Conservation (phyloP, 2,329 filamentous ascomycete species). For the Fonsecaea pedrosoi region DNA sequence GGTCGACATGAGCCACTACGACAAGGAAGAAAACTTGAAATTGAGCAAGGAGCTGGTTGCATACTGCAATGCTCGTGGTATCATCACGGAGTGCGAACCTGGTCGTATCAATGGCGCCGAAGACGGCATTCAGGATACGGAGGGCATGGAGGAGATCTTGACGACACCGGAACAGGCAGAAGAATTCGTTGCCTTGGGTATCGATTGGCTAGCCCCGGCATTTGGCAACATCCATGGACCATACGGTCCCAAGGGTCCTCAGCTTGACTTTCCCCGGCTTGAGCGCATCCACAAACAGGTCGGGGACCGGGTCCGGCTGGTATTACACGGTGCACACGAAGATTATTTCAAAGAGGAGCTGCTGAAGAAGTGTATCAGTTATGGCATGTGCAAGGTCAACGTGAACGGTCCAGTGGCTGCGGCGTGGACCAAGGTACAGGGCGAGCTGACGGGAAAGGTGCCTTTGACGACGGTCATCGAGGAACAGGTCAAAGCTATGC, state of each 20-base stretch:
- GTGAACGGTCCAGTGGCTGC: conserved; percentile 35
- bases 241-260: conserved; percentile 59
- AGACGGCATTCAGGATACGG: conserved; percentile 75
- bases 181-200: conserved; percentile 73
- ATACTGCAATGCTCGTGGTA: conserved; percentile 69
- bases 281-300: conserved; percentile 58
- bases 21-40: conserved; percentile 71
- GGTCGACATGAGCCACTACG: conserved; percentile 78
- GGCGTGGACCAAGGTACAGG: conserved; percentile 56
- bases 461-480: conserved; percentile 63
- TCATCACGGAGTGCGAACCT: conserved; percentile 73
- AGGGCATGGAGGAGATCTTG: conserved; percentile 65
- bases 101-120: conserved; percentile 75
- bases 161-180: conserved; percentile 73
- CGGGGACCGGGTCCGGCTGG: conserved; percentile 58
- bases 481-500: conserved; percentile 62
- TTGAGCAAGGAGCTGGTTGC: conserved; percentile 67
- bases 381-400: conserved; percentile 64
- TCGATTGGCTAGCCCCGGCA: conserved; percentile 76
- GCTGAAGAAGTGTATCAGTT: conserved; percentile 60
- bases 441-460: conserved; percentile 58
- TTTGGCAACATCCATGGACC: conserved; percentile 79
- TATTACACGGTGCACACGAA: conserved; percentile 66
- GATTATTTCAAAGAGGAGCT: conserved; percentile 64
- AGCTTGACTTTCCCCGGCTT: conserved; percentile 52